Evolutionary conservation across 495 filamentous ascomycete species (phyloP).

Genomic region (Pyrenula aspistea): DNA sequence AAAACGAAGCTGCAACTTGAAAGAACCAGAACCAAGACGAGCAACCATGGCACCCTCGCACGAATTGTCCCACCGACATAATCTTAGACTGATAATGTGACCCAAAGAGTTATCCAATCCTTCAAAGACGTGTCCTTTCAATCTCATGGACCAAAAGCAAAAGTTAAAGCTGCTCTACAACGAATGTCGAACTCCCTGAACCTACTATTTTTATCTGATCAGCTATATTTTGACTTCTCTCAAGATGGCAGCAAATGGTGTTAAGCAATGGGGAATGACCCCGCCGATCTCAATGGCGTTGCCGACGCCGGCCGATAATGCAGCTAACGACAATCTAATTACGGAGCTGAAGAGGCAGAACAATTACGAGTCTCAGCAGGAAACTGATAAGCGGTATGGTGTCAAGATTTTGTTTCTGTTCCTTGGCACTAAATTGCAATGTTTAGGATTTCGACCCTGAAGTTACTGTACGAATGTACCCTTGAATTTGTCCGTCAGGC

Average conservation of each 20-base stretch:
- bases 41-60: no score
- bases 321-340: conserved; percentile 64
- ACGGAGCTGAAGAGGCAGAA: conserved; percentile 72
- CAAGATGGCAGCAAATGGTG: conserved; percentile 30
- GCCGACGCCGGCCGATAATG: conserved; percentile 63
- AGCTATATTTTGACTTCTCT: neutral
- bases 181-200: neutral
- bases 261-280: conserved; percentile 67
- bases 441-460: conserved; percentile 41
- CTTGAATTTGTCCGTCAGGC: conserved; percentile 77
- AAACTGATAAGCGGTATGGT: conserved; percentile 65
- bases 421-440: conserved; percentile 3
- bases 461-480: conserved; percentile 62
- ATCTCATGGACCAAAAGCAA: neutral
- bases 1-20: no score
- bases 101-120: neutral
- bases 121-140: neutral
- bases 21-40: no score
- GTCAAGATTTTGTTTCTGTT: neutral
- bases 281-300: conserved; percentile 65
- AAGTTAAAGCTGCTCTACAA: neutral
- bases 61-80: no score
- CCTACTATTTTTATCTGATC: neutral
- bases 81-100: neutral
- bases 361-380: conserved; percentile 72